Base-by-base conservation (phyloP, 805 yeast genomes). In the Candida wancherniae region DNA sequence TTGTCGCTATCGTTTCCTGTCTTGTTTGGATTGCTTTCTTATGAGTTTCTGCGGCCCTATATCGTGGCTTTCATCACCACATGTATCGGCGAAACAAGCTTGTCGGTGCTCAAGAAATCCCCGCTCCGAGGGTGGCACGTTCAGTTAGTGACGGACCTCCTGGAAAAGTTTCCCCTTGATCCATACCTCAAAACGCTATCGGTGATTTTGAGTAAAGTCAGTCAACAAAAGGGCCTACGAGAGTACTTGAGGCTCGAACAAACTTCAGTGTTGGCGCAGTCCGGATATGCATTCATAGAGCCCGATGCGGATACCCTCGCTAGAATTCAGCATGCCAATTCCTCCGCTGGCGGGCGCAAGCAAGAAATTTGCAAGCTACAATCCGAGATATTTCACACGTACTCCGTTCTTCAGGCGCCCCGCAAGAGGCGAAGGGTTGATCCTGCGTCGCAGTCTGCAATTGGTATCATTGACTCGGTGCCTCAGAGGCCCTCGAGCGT, bases 61-160 rank as follows among this genome's bases (percentile, higher is more conserved):
- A 34, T 45, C n/a, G 22, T 36, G 19, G 31, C 37, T 3, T 23
- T 45, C 6, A 29, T 44, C 17, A 26, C n/a, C n/a, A n/a, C n/a
- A n/a, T n/a, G n/a, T n/a, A n/a, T n/a, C n/a, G n/a, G n/a, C n/a
- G n/a, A n/a, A n/a, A n/a, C n/a, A n/a, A n/a, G n/a, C n/a, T n/a
- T n/a, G n/a, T n/a, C n/a, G n/a, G n/a, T n/a, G n/a, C n/a, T n/a
- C n/a, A n/a, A n/a, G n/a, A n/a, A n/a, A n/a, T n/a, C n/a, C n/a
- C n/a, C n/a, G n/a, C 21, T 42, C 12, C 31, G 38, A 15, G 15
- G 23, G 9, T 45, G 49, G 49, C 48, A 43, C 20, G 33, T 34
- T 4, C 34, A 38, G 9, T 22, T 33, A 7, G 34, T 39, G 8
- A 25, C 31, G 1, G 42, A 37, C 12, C 26, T 45, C 10, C 28